phyloP scores from a whole-genome alignment of 352 stramenopile species.

The Globisporangium perplexum region DNA sequence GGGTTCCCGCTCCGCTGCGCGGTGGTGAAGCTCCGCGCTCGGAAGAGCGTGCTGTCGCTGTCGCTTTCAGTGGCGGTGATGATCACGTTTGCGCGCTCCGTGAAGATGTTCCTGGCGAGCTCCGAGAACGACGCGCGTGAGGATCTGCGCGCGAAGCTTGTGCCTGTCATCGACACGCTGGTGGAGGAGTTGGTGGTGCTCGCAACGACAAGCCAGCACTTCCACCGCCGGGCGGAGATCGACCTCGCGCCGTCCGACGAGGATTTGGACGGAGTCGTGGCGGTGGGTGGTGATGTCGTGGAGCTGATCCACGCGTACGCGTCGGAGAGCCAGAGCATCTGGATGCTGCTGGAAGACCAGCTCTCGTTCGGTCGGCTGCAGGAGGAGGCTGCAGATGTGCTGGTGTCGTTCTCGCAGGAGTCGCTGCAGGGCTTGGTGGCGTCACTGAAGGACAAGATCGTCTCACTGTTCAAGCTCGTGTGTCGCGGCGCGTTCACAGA shows the following conservation, averaged over 20 bases:
- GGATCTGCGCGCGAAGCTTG: slow-evolving; percentile 24
- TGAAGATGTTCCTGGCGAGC: slow-evolving; percentile 24
- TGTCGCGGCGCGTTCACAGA: slow-evolving; percentile 74
- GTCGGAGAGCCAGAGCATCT: slow-evolving; percentile 39
- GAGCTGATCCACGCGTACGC: slow-evolving; percentile 48
- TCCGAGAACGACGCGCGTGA: slow-evolving; percentile 17
- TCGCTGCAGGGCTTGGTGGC: slow-evolving; percentile 33
- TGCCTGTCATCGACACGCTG: slow-evolving; percentile 32
- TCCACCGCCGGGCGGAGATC: slow-evolving; percentile 63
- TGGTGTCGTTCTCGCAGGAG: slow-evolving; percentile 42
- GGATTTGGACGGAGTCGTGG: slow-evolving; percentile 56
- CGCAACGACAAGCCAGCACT: slow-evolving; percentile 42
- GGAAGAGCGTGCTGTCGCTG: slow-evolving; percentile 43
- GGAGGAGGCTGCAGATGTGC: slow-evolving; percentile 18
- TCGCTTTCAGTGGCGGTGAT: slow-evolving; percentile 53
- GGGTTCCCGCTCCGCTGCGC: slow-evolving; percentile 51
- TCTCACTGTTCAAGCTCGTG: slow-evolving; percentile 65
- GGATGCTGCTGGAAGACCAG: slow-evolving; percentile 31
- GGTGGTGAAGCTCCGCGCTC: slow-evolving; percentile 57
- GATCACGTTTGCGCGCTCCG: slow-evolving; percentile 34
- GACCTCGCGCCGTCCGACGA: slow-evolving; percentile 62
- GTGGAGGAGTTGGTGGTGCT: slow-evolving; percentile 34
- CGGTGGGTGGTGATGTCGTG: slow-evolving; percentile 55
- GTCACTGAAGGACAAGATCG: slow-evolving; percentile 61
- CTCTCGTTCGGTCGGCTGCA: slow-evolving; percentile 19